A percentile compares a stretch with the other conserved stretches of the same genome.
Evolutionary conservation across 2,329 filamentous ascomycete genomes (phyloP).

Genomic region (Ceratocystis cacaofunesta): DNA sequence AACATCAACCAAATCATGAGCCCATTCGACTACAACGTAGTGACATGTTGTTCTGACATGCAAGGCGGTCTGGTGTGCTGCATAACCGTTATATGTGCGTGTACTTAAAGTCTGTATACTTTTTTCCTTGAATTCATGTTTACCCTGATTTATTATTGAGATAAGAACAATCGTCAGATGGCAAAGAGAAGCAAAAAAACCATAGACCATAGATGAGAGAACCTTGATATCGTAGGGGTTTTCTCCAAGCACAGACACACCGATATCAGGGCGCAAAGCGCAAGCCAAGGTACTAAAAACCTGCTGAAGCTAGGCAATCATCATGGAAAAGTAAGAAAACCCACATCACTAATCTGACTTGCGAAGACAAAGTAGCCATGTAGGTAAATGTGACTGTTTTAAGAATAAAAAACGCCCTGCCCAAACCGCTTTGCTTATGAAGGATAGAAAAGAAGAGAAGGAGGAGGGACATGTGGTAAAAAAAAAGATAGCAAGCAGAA

Average conservation of each 20-base stretch:
- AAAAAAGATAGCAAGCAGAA: neutral
- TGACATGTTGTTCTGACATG: neutral
- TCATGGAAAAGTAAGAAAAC: neutral
- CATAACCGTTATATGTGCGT: neutral
- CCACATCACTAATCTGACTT: neutral
- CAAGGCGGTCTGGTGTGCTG: neutral
- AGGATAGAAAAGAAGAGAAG: neutral
- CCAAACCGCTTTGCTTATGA: conserved; percentile 9
- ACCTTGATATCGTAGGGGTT: neutral
- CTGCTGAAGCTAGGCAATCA: too few species aligned
- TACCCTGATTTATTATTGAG: neutral
- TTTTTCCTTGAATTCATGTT: neutral
- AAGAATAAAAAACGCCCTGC: neutral
- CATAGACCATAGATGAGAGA: neutral
- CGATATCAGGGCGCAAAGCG: neutral
- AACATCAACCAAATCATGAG: neutral
- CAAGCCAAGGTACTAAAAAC: neutral
- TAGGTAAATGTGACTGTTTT: neutral
- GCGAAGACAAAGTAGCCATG: neutral
- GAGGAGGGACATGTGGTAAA: neutral
- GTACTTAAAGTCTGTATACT: neutral
- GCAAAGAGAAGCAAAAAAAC: neutral
- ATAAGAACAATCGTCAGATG: neutral
- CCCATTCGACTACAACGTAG: neutral
- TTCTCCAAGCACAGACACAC: neutral